Evolutionary conservation across 345 rosid species (phyloP).

Genomic region (Brassica carinata): DNA sequence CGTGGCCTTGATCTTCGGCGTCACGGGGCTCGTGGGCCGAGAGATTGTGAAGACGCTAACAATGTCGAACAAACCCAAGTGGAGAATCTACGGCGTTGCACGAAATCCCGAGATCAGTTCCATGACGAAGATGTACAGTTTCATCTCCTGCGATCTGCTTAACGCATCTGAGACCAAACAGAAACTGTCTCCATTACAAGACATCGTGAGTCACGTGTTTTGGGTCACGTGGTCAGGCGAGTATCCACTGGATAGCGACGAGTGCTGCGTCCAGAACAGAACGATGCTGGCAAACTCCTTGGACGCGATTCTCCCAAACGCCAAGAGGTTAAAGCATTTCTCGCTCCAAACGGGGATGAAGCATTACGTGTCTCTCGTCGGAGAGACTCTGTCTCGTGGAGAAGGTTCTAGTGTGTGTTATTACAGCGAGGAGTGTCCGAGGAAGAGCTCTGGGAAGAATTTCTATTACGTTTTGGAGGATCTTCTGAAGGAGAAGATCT

Average conservation of each 20-base stretch:
- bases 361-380: conserved; percentile 61
- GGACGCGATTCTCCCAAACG: conserved; percentile 55
- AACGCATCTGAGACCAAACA: conserved; percentile 54
- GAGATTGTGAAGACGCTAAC: conserved; percentile 59
- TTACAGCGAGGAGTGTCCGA: conserved; percentile 64
- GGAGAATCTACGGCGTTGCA: conserved; percentile 88
- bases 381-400: conserved; percentile 32
- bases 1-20: conserved; percentile 82
- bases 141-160: conserved; percentile 78
- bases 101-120: conserved; percentile 56
- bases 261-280: conserved; percentile 72
- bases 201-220: conserved; percentile 68
- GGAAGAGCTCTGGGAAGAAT: conserved; percentile 43
- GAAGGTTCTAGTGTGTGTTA: conserved; percentile 25
- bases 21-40: conserved; percentile 84
- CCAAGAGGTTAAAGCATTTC: conserved; percentile 59
- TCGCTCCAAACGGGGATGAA: conserved; percentile 89
- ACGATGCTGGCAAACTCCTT: conserved; percentile 69
- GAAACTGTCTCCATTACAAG: conserved; percentile 49
- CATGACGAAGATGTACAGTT: conserved; percentile 46
- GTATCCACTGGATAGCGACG: conserved; percentile 55
- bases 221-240: conserved; percentile 87
- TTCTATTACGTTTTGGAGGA: conserved; percentile 85
- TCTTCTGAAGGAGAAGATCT: conserved; percentile 57
- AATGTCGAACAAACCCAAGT: conserved; percentile 45